Conservation (phyloP, 306 rosid species). For the Sphenostylis stenocarpa region DNA sequence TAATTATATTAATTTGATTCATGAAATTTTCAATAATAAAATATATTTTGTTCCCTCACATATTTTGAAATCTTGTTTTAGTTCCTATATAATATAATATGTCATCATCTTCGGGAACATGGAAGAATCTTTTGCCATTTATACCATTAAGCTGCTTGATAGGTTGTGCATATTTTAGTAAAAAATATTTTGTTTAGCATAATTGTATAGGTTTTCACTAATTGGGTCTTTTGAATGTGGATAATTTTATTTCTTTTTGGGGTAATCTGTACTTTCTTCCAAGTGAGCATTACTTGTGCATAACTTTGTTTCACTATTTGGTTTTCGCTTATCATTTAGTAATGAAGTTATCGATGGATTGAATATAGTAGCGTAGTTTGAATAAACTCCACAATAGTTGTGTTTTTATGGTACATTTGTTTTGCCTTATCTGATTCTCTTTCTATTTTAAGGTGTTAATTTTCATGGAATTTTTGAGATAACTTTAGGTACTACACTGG, state of each 20-base stretch:
- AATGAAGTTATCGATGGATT: background rate
- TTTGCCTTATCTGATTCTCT: background rate
- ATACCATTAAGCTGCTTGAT: background rate
- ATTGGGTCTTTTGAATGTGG: background rate
- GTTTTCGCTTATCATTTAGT: no score
- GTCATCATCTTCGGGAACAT: background rate
- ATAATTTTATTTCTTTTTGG: background rate
- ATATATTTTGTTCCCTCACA: background rate
- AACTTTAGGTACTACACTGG: slow-evolving; percentile 74
- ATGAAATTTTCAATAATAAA: no score
- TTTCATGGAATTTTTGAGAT: slow-evolving; percentile 9
- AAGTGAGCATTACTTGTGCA: background rate
- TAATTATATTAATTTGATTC: background rate
- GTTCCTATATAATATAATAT: no score
- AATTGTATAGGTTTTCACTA: background rate
- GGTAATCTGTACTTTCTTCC: background rate
- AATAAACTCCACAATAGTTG: background rate
- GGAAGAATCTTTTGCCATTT: background rate
- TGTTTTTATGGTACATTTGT: slow-evolving; percentile 16
- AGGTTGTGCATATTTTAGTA: background rate
- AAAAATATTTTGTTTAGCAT: background rate
- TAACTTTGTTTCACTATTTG: no score
- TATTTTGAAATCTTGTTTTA: background rate
- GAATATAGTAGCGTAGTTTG: background rate
- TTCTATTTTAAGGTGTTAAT: background rate